Conservation (phyloP, 83 land plant genomes). For the Isoetes engelmannii region DNA sequence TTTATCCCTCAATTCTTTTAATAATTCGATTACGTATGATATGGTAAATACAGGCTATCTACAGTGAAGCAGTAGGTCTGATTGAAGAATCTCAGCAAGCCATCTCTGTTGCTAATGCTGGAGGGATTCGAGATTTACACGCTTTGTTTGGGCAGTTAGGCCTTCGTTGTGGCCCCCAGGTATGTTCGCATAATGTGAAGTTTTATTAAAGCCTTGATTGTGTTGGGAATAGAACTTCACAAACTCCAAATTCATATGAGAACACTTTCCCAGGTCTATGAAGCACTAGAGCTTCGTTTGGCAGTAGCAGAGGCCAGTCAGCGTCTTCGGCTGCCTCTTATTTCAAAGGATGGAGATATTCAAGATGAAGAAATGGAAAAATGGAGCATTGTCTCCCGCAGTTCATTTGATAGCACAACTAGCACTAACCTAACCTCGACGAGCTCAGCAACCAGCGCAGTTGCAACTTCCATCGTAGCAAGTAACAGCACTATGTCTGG, state of each 20-base stretch:
- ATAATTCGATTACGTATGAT: neutral
- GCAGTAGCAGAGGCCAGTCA: conserved; percentile 88
- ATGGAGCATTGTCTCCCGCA: conserved; percentile 55
- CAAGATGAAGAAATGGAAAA: conserved; percentile 83
- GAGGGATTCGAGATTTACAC: conserved; percentile 54
- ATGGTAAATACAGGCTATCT: conserved; percentile 52
- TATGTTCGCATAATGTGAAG: neutral
- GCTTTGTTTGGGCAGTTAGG: conserved; percentile 52
- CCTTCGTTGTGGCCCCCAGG: conserved; percentile 59
- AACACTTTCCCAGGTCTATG: conserved; percentile 59
- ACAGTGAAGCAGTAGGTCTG: conserved; percentile 69
- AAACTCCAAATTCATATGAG: too few relatives aligned
- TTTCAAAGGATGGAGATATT: conserved; percentile 88
- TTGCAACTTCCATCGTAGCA: conserved; percentile 21
- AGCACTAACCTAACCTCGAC: conserved; percentile 50
- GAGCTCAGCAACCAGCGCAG: conserved; percentile 46
- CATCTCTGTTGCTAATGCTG: conserved; percentile 47
- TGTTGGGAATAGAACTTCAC: neutral
- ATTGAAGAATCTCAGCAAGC: conserved; percentile 92
- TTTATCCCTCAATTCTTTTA: neutral
- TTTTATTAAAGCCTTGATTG: neutral
- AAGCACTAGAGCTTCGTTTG: conserved; percentile 75
- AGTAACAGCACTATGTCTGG: conserved; percentile 16
- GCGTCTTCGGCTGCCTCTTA: conserved; percentile 76
- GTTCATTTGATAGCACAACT: conserved; percentile 79